Conservation (phyloP, 73 alveolate species). For the Vitrella brassicaformis region DNA sequence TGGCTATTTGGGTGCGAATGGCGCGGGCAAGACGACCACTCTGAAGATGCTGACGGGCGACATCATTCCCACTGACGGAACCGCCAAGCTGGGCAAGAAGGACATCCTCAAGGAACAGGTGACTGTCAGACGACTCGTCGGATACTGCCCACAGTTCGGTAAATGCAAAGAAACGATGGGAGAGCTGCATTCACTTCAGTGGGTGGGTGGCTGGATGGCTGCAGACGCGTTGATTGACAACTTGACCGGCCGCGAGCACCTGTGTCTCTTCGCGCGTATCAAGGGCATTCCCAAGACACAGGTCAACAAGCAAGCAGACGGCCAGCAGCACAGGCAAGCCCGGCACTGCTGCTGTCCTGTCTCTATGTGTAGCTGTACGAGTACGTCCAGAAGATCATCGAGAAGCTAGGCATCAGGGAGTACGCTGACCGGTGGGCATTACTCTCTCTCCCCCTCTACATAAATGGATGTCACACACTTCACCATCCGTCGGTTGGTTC, state of each 20-base stretch:
- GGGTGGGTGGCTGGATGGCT: not conserved
- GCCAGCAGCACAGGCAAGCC: not conserved
- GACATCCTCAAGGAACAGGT: constrained; percentile 37
- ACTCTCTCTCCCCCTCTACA: no score
- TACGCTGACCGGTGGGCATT: constrained; percentile 46
- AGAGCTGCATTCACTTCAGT: not conserved
- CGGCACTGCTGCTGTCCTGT: no score
- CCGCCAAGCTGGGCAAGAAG: constrained; percentile 46
- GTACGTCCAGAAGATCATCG: constrained; percentile 38
- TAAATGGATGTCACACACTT: no score
- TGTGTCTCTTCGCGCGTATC: constrained; percentile 49
- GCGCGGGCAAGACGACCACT: constrained; percentile 79
- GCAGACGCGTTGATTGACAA: constrained; percentile 52
- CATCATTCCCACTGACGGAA: constrained; percentile 46
- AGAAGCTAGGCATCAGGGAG: constrained; percentile 49
- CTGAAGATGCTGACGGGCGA: constrained; percentile 68
- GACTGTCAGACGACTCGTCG: constrained; percentile 41
- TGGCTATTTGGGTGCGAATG: constrained; percentile 12
- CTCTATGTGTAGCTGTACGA: no score
- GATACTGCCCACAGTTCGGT: constrained; percentile 58
- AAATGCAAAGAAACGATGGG: no score
- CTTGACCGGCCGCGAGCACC: constrained; percentile 58
- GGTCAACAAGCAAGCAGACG: no score
- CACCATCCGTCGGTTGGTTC: no score
- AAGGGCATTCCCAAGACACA: constrained; percentile 42